phyloP scores from a whole-genome alignment of 2,329 filamentous ascomycete species.

The Hypoxylon sp. region DNA sequence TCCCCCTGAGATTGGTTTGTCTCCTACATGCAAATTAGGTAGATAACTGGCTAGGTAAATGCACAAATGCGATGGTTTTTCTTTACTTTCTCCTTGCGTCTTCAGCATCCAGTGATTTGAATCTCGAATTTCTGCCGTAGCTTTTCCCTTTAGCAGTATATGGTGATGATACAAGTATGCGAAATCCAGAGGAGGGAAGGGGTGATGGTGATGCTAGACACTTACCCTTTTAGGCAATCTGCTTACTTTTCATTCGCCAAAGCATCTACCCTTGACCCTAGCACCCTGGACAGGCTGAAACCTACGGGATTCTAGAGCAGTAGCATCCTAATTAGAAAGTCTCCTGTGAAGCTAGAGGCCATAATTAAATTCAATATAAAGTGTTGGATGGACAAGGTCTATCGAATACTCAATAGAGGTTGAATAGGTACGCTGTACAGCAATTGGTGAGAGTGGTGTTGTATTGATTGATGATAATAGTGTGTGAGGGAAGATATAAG shows the following conservation, averaged over 20 bases:
- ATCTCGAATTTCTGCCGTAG: background rate
- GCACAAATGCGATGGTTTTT: no score
- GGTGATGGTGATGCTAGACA: background rate
- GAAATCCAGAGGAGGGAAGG: background rate
- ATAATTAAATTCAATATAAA: background rate
- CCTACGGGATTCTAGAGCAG: background rate
- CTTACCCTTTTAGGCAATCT: constrained; percentile 20
- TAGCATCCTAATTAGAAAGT: background rate
- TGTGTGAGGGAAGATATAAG: no score
- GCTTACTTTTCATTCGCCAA: constrained; percentile 23
- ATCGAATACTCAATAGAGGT: no score
- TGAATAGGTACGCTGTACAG: no score
- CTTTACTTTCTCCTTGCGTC: no score
- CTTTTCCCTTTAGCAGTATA: background rate
- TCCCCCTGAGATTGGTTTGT: no score
- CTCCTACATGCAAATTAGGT: no score
- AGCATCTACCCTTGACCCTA: constrained; percentile 1
- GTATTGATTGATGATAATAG: no score
- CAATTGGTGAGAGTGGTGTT: no score
- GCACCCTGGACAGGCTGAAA: background rate
- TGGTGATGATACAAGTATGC: background rate
- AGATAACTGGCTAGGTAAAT: no score
- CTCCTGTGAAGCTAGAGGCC: no score
- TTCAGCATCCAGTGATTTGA: background rate
- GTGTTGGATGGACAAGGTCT: no score